phyloP scores from a whole-genome alignment of 805 yeast species.

The Komagataella pseudopastoris region DNA sequence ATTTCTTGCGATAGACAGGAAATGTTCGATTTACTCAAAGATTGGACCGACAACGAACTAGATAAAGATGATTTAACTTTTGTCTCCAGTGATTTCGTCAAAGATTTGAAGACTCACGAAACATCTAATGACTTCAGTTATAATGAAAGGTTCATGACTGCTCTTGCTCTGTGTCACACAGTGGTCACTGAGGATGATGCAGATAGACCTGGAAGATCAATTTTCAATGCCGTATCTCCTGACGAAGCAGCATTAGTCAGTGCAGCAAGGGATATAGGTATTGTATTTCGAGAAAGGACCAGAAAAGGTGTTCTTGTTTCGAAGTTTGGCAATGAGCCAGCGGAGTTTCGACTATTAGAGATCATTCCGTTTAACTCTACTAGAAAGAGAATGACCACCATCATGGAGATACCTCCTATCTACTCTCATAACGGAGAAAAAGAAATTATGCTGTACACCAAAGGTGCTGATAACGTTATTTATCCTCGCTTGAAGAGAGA shows the following conservation, averaged over 20 bases:
- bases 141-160: conserved; percentile 46
- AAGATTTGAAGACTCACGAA: conserved; percentile 29
- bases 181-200: conserved; percentile 46
- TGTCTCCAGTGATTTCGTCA: conserved; percentile 41
- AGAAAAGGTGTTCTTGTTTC: conserved; percentile 29
- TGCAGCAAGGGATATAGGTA: conserved; percentile 62
- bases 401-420: conserved; percentile 29
- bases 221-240: conserved; percentile 70
- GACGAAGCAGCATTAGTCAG: conserved; percentile 76
- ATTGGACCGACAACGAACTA: conserved; percentile 31
- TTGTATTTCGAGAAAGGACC: conserved; percentile 40
- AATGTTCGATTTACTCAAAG: conserved; percentile 33
- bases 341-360: conserved; percentile 35
- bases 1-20: conserved; percentile 27
- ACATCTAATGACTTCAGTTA: conserved; percentile 24
- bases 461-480: conserved; percentile 72
- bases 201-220: conserved; percentile 21
- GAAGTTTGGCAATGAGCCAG: conserved; percentile 28
- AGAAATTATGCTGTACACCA: conserved; percentile 34
- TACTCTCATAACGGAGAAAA: conserved; percentile 10
- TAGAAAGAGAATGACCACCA: conserved; percentile 69
- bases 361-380: conserved; percentile 55
- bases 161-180: conserved; percentile 63
- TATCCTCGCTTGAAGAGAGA: conserved; percentile 27
- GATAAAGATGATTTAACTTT: conserved; percentile 42